A percentile compares a stretch with the other conserved stretches of the same genome.
phyloP scores from a whole-genome alignment of 2,329 filamentous ascomycete species.

The Fusarium sp. region DNA sequence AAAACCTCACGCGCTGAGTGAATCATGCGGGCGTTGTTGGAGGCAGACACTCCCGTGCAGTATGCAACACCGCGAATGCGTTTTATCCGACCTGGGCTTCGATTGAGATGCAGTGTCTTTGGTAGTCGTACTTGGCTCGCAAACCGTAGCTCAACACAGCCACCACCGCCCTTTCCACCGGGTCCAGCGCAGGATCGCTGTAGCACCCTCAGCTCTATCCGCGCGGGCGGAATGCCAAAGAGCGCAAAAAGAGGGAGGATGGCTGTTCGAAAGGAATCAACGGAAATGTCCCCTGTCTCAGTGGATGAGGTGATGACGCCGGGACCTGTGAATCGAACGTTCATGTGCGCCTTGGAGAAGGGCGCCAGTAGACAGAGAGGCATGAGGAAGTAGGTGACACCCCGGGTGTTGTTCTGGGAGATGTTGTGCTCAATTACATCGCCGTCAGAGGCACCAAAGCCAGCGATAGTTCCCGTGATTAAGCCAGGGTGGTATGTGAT shows the following conservation, averaged over 20 bases:
- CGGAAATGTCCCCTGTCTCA: conserved; percentile 83
- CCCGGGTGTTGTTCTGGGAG: conserved; percentile 78
- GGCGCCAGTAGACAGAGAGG: conserved; percentile 90
- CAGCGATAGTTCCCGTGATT: conserved; percentile 84
- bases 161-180: conserved; percentile 81
- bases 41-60: conserved; percentile 87
- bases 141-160: conserved; percentile 92
- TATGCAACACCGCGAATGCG: conserved; percentile 93
- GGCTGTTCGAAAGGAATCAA: conserved; percentile 92
- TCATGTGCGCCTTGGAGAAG: conserved; percentile 91
- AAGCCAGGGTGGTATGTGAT: conserved; percentile 91
- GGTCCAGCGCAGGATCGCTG: conserved; percentile 80
- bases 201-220: conserved; percentile 86
- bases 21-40: conserved; percentile 96
- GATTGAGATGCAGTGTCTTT: conserved; percentile 88
- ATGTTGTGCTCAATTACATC: conserved; percentile 85
- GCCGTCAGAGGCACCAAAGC: conserved; percentile 73
- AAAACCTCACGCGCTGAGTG: conserved; percentile 86
- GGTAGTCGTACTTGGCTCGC: conserved; percentile 92
- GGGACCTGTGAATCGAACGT: conserved; percentile 87
- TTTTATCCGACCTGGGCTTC: conserved; percentile 85
- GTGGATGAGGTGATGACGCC: conserved; percentile 93
- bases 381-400: conserved; percentile 90
- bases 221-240: conserved; percentile 82
- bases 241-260: conserved; percentile 88